Conservation (phyloP, 1,284 basidiomycete species). For the Neolentinus lepideus region DNA sequence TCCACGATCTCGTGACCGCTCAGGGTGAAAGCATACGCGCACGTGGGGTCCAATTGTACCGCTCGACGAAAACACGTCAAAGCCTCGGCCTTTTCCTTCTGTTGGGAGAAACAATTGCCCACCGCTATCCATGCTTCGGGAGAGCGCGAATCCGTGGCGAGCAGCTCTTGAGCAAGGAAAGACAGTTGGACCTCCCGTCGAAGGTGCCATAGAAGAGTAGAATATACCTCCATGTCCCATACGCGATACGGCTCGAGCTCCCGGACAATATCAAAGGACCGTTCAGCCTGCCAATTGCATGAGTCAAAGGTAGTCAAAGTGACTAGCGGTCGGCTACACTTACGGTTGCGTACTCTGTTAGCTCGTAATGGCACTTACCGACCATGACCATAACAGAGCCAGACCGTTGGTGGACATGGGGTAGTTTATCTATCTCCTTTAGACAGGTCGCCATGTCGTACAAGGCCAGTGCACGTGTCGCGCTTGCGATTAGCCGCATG, state of each 20-base stretch:
- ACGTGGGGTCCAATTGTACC: slow-evolving; percentile 73
- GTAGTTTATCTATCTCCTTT: slow-evolving; percentile 69
- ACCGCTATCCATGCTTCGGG: slow-evolving; percentile 93
- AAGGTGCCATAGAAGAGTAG: slow-evolving; percentile 90
- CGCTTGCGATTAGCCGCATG: slow-evolving; percentile 74
- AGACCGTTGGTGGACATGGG: slow-evolving; percentile 67
- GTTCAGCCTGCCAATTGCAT: slow-evolving; percentile 59
- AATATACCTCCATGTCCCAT: slow-evolving; percentile 90
- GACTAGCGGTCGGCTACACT: slow-evolving; percentile 23
- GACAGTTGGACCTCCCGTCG: slow-evolving; percentile 77
- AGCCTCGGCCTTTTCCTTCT: slow-evolving; percentile 87
- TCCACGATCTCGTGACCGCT: slow-evolving; percentile 93
- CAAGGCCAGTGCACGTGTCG: slow-evolving; percentile 62
- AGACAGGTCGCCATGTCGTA: slow-evolving; percentile 76
- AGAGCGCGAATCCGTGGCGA: slow-evolving; percentile 73
- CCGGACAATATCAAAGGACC: slow-evolving; percentile 77
- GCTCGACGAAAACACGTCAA: slow-evolving; percentile 89
- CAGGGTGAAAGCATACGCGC: slow-evolving; percentile 89
- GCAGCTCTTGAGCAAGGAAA: slow-evolving; percentile 83
- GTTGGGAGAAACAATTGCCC: slow-evolving; percentile 88
- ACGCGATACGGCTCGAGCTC: slow-evolving; percentile 80
- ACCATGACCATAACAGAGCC: slow-evolving; percentile 76
- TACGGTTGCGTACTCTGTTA: slow-evolving; percentile 80
- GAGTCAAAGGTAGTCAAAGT: neutral
- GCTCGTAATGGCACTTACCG: slow-evolving; percentile 83